Base-by-base conservation (phyloP, 441 rosid species). In the Adansonia madagascariensis region DNA sequence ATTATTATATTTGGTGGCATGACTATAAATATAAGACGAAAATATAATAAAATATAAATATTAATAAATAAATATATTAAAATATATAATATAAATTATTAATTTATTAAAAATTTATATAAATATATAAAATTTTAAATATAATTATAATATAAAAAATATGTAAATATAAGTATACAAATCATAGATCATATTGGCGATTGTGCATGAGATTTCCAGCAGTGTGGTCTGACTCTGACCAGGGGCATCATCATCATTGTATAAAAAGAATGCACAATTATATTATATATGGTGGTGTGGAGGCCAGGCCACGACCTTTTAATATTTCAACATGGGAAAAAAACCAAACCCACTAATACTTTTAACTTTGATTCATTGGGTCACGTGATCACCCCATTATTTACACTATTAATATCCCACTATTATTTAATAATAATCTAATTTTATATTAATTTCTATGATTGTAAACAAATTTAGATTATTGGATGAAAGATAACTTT, bases 291-390 rank as follows among this genome's bases (percentile, higher is more conserved):
- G 22, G 49, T 6, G n/a, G 0, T 12, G 73, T 72, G 77, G 75
- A 49, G 53, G 53, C 53, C n/a, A 65, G 80, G 66, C 80, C 83
- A 80, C 78, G 66, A 22, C 75, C 67, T 72, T 17, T 57, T 57
- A 60, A 61, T 69, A 74, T 41, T 49, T 27, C 53, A 49, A 10
- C 14, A 49, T 11, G 17, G 44, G 1, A 31, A 24, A 52, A 24
- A 71, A 53, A 20, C 49, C 41, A 49, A 11, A 49, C 53, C 53
- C 57, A 55, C 39, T 17, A 3, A 31, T 39, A 4, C 24, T 7
- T 72, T 39, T 1, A 27, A 1, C 31, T 27, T 27, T 27, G 3
- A 60, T 57, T 43, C 49, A 73, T 27, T 39, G 44, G 20, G 15
- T 74, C 73, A 74, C 84, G 62, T 31, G 78, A 62, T 14, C 24